Base-by-base conservation (phyloP, 441 rosid genomes). In the Isatis lusitanica region DNA sequence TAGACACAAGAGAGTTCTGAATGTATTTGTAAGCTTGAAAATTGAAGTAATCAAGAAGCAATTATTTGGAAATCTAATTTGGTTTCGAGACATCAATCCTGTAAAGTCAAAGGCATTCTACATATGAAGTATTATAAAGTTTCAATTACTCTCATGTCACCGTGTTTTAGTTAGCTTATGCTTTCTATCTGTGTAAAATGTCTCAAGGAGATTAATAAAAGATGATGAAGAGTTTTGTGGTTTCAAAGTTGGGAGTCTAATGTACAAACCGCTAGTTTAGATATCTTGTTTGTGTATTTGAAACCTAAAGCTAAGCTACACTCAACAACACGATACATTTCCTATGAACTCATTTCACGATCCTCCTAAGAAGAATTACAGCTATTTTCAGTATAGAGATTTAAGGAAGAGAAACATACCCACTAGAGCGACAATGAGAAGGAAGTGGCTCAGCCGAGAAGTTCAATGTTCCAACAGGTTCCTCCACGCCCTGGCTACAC, bases 61-160 rank as follows among this genome's bases (percentile, higher is more conserved):
- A 50, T 51, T 28, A n/a, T 56, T 24, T 61, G 63, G 17, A 33
- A 28, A 21, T 51, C 55, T 60, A 38, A 36, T 66, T 43, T 68
- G 68, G 26, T 62, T 76, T 31, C 10, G 10, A 56, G 55, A 50
- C 44, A 56, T 26, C 61, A 75, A 6, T 62, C 70, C 4, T 69
- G 79, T 55, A 63, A 61, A 75, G 59, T 63, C 24, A 46, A 56
- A 5, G n/a, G 56, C 16, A 7, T 12, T 48, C 58, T 35, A 44
- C 36, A 44, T 50, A 18, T 58, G 5, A 38, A 38, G 31, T 59
- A 36, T 11, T 59, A 11, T 36, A 5, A 60, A 21, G 65, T 60
- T 39, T 21, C 13, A 17, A 17, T 38, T 18, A 63, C 52, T 26
- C 66, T 65, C 58, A 18, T 48, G 58, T 33, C 18, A 65, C 18